A percentile compares a stretch with the other conserved stretches of the same genome.
These are phyloP conservation scores for Botrytis porri DNA, from an alignment of 2,329 filamentous ascomycete genomes.

Conservation along the genomic window DNA sequence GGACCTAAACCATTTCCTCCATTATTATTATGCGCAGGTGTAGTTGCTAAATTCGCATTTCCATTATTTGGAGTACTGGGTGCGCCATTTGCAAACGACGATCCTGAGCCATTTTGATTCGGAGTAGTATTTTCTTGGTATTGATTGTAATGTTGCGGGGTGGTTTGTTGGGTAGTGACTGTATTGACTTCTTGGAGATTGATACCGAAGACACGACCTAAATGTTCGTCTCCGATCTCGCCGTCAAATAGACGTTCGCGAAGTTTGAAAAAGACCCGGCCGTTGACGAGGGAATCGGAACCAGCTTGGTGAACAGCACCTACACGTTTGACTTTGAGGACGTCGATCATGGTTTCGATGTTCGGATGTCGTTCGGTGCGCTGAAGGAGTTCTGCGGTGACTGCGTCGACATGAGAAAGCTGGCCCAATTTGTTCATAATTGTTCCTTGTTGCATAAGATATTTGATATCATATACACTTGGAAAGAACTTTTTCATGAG, in stretches of 20 bases:
- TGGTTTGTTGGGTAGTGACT: constrained; percentile 42
- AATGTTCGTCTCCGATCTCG: constrained; percentile 74
- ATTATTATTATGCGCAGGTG: constrained; percentile 53
- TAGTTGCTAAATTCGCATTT: constrained; percentile 48
- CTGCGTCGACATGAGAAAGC: constrained; percentile 59
- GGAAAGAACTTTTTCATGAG: constrained; percentile 93
- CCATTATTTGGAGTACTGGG: constrained; percentile 71
- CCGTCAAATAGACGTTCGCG: constrained; percentile 83
- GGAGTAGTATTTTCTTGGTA: constrained; percentile 48
- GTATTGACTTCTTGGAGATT: constrained; percentile 61
- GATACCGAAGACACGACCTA: constrained; percentile 90
- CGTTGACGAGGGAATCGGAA: constrained; percentile 89
- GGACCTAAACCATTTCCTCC: constrained; percentile 54
- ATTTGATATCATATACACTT: constrained; percentile 92
- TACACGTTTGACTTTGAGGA: constrained; percentile 83
- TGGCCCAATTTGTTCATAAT: constrained; percentile 63
- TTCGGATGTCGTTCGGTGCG: constrained; percentile 89
- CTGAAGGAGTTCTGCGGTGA: constrained; percentile 70
- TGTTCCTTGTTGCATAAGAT: constrained; percentile 87
- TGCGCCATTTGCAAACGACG: constrained; percentile 49
- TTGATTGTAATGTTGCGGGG: constrained; percentile 42
- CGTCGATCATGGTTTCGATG: constrained; percentile 89
- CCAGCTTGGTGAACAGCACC: constrained; percentile 90
- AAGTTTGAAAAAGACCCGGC: constrained; percentile 93
- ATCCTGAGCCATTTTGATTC: constrained; percentile 49